phyloP scores from a whole-genome alignment of 75 land plant genomes.

The Selaginella tamariscina region DNA sequence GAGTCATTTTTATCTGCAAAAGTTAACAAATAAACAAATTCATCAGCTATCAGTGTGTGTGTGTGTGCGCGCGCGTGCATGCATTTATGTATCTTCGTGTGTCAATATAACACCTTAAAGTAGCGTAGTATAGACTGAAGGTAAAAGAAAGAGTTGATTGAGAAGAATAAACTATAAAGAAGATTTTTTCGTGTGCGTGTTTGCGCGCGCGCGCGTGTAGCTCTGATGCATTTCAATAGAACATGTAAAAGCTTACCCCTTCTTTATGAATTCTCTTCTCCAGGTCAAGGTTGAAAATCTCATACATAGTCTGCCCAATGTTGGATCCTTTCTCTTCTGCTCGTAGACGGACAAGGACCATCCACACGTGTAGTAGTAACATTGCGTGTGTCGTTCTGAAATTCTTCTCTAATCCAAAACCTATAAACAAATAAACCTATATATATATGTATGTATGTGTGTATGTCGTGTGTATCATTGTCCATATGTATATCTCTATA shows the following conservation, averaged over 20 bases:
- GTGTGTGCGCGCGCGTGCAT: no score
- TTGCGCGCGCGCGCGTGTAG: no score
- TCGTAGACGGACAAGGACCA: constrained; percentile 61
- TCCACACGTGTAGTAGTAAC: constrained; percentile 91
- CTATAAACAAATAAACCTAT: constrained; percentile 27
- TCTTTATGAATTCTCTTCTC: constrained; percentile 75
- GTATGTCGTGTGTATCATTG: no score
- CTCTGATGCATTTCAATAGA: no score
- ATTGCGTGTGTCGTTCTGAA: constrained; percentile 82
- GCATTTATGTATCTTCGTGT: no score
- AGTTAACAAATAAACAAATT: background rate
- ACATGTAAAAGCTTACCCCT: constrained; percentile 50
- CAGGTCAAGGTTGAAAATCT: constrained; percentile 84
- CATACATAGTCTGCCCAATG: constrained; percentile 86
- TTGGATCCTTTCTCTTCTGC: constrained; percentile 84
- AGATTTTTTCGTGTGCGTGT: no score
- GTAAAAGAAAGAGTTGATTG: no score
- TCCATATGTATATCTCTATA: no score
- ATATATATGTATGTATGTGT: no score
- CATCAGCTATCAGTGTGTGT: background rate
- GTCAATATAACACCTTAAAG: no score
- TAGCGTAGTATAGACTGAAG: no score
- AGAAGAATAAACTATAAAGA: no score
- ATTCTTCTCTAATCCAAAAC: constrained; percentile 74
- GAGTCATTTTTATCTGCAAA: constrained; percentile 67